Evolutionary conservation across 1,139 yeast genomes (phyloP), one percentile per base, ranked within the genome.

Genomic region (Wickerhamomyces sp.): DNA sequence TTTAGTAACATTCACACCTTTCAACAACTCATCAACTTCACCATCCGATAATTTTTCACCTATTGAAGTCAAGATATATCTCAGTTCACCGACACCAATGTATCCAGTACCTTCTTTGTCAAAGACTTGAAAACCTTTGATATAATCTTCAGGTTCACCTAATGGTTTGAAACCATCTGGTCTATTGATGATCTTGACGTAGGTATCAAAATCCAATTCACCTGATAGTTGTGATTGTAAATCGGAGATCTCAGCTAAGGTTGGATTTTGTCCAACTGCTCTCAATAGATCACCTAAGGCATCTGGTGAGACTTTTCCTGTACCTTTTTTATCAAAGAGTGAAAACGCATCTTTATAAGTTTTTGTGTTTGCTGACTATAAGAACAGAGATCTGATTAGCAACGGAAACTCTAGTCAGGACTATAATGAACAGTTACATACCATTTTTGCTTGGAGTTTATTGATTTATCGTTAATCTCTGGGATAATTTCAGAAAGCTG

Each of bases 241-340:
- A 54, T 86, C 91, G 33, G 84, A 71, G 52, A 89, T 85, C 67
- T 89, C 96, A 29, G 93, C 89, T 59, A 88, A 78, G 10, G 99
- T 91, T 52, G 99, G 99, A 72, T 94, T 94, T 72, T 93, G 98
- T 33, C 99, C 99, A 50, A 93, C 93, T 4, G 99, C 97, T 66
- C 99, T 79, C 51, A 94, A 78, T 59, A 94, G 78, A 63, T 94
- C 99, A 37, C 98, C 99, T 48, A 94, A 76, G 50, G 88, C 84
- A 56, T 84, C 89, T 51, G 79, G 77, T n/a, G 96, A 83, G 50
- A 94, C 93, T 65, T 83, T 79, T 15, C 99, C 99, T 39, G 94
- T 88, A 37, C 97, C 99, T 61, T 90, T 88, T 71, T 91, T 91
- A 72, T 94, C 99, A 65, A 93, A 94, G 46, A 94, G 81, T 32